Base-by-base conservation (phyloP, 139 green algal species). In the Yamagishiella unicocca region DNA sequence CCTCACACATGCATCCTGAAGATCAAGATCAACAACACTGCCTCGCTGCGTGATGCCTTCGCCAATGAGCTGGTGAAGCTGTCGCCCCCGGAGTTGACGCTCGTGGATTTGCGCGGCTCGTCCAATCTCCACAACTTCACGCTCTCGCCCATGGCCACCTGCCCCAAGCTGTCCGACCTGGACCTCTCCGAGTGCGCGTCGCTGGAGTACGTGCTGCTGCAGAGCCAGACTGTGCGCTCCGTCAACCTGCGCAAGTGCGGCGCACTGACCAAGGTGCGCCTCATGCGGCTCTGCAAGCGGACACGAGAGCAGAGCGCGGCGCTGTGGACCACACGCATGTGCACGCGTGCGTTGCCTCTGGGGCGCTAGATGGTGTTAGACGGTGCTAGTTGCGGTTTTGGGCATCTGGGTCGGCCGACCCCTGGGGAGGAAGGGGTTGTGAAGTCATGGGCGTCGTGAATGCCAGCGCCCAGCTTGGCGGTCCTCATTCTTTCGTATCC, bases 1-100 rank as follows among this genome's bases (percentile, higher is more conserved):
- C n/a, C n/a, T n/a, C n/a, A n/a, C n/a, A n/a, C n/a, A 72, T 29
- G 35, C 25, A 72, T 37, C 33, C 7, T 19, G 70, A 90, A 94
- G 91, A 94, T 96, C 37, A 83, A 85, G n/a, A 91, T 97, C n/a
- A 73, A 85, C 29, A 92, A 90, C 62, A 93, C 89, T 5, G 91
- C 94, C 2, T 93, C 93, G 3, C 46, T 97, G 17, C 88, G 94
- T 25, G 94, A 97, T 78, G 90, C 93, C 3, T 97, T 97, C 82
- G 88, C 93, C 31, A 89, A 90, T 19, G 95, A 97, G 90, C 67
- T 97, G 27, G 90, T 97, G 14, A 96, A 96, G 92, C 92, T 97
- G 37, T 94, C 93, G 17, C 95, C 95, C 12, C 91, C 90, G 1
- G 90, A 95, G 53, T 89, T 97, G n/a, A 80, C 70, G 21, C 86